Evolutionary conservation across 1,139 yeast genomes (phyloP).

Genomic region (Pneumocystis sp.): DNA sequence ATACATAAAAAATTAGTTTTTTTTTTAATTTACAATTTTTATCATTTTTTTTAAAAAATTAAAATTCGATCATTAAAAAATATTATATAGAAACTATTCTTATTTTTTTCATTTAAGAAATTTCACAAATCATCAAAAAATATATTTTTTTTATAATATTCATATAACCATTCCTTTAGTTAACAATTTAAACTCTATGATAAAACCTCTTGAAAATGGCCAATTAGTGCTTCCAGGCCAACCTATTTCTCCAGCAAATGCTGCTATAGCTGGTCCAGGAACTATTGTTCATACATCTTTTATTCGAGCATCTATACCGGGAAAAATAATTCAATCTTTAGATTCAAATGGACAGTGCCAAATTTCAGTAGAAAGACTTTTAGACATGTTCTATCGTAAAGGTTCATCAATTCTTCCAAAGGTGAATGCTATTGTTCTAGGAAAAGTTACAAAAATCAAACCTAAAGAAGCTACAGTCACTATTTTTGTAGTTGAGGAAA

Average conservation of each 20-base stretch:
- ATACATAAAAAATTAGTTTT: neutral
- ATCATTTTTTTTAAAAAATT: neutral
- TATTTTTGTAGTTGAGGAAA: conserved; percentile 60
- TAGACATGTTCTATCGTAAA: neutral
- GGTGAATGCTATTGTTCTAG: conserved; percentile 73
- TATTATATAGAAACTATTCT: neutral
- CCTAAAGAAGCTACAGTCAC: conserved; percentile 67
- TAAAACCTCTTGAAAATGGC: neutral
- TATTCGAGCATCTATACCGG: neutral
- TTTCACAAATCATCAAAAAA: too few relatives aligned
- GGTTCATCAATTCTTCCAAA: conserved; percentile 41
- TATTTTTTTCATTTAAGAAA: too few relatives aligned
- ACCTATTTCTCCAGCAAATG: neutral
- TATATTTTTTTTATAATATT: neutral
- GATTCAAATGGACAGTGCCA: neutral
- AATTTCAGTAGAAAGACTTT: neutral
- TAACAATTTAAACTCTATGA: neutral
- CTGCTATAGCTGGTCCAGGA: neutral
- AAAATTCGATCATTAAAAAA: neutral
- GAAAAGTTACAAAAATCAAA: conserved; percentile 53
- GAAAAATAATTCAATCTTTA: neutral
- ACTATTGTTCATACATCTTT: neutral
- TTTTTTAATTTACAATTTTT: neutral
- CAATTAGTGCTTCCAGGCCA: neutral
- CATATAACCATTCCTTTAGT: neutral